A percentile compares a stretch with the other conserved stretches of the same genome.
Evolutionary conservation across 805 yeast species (phyloP).

Genomic region (Wickerhamomyces xylosicus): DNA sequence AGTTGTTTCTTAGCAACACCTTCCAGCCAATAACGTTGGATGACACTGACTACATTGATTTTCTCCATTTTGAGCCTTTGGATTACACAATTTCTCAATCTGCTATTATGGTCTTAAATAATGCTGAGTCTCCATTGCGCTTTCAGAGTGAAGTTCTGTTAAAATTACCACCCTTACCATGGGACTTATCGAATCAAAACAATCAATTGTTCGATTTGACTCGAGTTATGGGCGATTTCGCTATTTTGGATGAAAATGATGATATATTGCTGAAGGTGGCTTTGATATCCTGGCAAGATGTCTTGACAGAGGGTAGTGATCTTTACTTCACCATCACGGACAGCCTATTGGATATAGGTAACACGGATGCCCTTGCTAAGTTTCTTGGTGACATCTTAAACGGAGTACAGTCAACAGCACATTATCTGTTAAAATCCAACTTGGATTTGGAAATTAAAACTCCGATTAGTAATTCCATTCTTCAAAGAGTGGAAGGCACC

Average conservation of each 20-base stretch:
- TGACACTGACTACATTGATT: neutral
- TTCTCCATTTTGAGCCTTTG: neutral
- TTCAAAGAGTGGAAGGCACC: constrained; percentile 9
- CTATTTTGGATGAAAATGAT: constrained; percentile 4
- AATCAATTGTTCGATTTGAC: constrained; percentile 6
- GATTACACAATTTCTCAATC: constrained; percentile 1
- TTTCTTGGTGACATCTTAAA: constrained; percentile 4
- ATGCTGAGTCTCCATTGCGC: constrained; percentile 2
- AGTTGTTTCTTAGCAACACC: constrained; percentile 5
- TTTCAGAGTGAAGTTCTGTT: constrained; percentile 1
- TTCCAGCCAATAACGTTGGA: constrained; percentile 6
- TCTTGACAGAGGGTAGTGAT: constrained; percentile 5
- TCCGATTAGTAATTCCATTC: constrained; percentile 13
- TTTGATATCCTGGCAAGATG: constrained; percentile 15
- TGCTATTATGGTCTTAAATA: constrained; percentile 4
- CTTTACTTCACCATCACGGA: constrained; percentile 6
- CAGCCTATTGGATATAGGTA: constrained; percentile 13
- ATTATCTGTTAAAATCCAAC: constrained; percentile 1
- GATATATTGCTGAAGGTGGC: constrained; percentile 8
- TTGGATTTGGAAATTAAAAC: constrained; percentile 16
- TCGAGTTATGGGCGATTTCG: constrained; percentile 9
- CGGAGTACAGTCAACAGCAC: constrained; percentile 3
- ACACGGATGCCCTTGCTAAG: constrained; percentile 6
- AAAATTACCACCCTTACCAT: constrained; percentile 2
- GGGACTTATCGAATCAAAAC: constrained; percentile 2